A percentile compares a stretch with the other conserved stretches of the same genome.
phyloP scores from a whole-genome alignment of 208 protist species.

The Crithidia brevicula region DNA sequence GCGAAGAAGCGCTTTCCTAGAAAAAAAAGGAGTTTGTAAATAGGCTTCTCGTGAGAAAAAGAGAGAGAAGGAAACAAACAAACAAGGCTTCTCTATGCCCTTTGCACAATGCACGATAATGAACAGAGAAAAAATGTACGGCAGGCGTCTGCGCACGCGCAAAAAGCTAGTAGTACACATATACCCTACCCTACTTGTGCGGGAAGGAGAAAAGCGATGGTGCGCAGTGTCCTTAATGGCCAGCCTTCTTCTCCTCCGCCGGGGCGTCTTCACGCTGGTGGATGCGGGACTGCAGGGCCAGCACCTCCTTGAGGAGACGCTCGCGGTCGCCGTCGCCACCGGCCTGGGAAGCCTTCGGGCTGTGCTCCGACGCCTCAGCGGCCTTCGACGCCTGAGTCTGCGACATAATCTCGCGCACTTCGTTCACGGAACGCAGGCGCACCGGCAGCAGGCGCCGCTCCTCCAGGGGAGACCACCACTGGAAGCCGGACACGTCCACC shows the following conservation, averaged over 20 bases:
- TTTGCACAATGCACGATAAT: constrained; percentile 5
- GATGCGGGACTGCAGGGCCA: constrained; percentile 88
- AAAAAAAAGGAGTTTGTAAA: constrained; percentile 21
- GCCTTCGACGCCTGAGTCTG: constrained; percentile 82
- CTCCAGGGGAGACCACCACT: constrained; percentile 90
- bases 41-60: constrained; percentile 16
- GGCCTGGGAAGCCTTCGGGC: constrained; percentile 46
- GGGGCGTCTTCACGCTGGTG: constrained; percentile 82
- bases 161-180: not conserved
- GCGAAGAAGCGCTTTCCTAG: constrained; percentile 16
- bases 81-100: not conserved
- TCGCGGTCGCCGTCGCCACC: constrained; percentile 78
- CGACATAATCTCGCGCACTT: constrained; percentile 90
- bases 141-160: not conserved
- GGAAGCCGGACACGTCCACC: constrained; percentile 84
- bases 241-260: constrained; percentile 69
- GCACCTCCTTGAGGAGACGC: constrained; percentile 89
- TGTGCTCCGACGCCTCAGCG: constrained; percentile 56
- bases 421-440: constrained; percentile 86
- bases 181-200: not conserved
- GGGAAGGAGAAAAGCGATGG: not conserved
- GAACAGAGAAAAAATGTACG: not conserved
- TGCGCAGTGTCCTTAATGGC: constrained; percentile 46
- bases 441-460: constrained; percentile 87
- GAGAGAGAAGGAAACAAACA: constrained; percentile 18